Conservation (phyloP, 768 basidiomycete species). For the Tylopilus sp. region DNA sequence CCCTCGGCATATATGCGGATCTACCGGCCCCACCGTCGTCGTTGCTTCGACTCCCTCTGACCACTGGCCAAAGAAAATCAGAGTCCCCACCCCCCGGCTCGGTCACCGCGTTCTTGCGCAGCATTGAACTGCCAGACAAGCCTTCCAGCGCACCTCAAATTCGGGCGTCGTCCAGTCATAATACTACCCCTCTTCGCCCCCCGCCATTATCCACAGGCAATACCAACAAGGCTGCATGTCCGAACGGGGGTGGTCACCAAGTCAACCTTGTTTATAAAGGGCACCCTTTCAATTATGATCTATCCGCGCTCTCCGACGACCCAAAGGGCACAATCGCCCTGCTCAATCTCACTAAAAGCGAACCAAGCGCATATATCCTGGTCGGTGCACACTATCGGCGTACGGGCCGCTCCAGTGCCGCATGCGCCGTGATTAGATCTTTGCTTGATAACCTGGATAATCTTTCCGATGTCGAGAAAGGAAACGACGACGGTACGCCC, state of each 20-base stretch:
- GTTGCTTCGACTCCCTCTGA: slow-evolving; percentile 15
- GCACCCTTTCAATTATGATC: slow-evolving; percentile 27
- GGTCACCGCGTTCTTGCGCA: slow-evolving; percentile 26
- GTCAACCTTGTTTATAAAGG: slow-evolving; percentile 27
- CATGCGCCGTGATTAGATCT: slow-evolving; percentile 26
- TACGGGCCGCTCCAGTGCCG: slow-evolving; percentile 30
- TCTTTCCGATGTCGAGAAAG: slow-evolving; percentile 13
- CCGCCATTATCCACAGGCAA: slow-evolving; percentile 13
- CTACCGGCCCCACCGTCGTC: slow-evolving; percentile 9
- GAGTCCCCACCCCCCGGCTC: slow-evolving; percentile 13
- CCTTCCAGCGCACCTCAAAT: slow-evolving; percentile 7
- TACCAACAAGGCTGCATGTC: background rate
- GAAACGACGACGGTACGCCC: slow-evolving; percentile 26
- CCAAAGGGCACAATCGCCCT: slow-evolving; percentile 26
- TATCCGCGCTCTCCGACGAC: slow-evolving; percentile 28
- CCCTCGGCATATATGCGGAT: slow-evolving; percentile 10
- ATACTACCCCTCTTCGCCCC: slow-evolving; percentile 5
- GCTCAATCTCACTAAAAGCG: slow-evolving; percentile 26
- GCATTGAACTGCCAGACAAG: slow-evolving; percentile 21
- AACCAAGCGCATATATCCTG: slow-evolving; percentile 31
- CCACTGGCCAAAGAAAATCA: background rate
- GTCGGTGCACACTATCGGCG: slow-evolving; percentile 33
- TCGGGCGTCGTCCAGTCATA: slow-evolving; percentile 11
- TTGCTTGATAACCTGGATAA: slow-evolving; percentile 16
- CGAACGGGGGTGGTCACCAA: slow-evolving; percentile 11